Evolutionary conservation across 306 rosid genomes (phyloP).

Genomic region (Quercus parvula): DNA sequence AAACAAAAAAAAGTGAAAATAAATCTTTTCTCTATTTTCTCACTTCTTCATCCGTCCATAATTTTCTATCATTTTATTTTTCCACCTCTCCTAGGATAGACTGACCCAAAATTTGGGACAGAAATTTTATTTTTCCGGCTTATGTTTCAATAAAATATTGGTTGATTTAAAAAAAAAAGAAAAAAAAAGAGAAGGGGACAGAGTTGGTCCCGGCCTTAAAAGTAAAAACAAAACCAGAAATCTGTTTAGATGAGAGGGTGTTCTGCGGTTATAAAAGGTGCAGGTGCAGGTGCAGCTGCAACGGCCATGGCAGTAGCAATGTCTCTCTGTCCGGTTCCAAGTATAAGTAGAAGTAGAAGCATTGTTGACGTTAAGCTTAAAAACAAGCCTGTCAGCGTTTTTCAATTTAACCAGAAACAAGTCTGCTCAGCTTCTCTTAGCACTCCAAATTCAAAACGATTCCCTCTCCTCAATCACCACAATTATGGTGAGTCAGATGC

Average conservation of each 20-base stretch:
- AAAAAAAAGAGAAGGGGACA: too few relatives aligned
- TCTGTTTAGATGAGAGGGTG: slow-evolving; percentile 13
- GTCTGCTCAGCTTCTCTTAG: slow-evolving; percentile 18
- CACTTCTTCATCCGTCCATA: fast-evolving
- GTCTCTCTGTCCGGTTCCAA: not conserved
- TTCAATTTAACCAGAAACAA: slow-evolving; percentile 12
- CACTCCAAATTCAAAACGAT: slow-evolving; percentile 27
- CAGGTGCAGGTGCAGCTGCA: not conserved
- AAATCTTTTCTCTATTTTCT: too few relatives aligned
- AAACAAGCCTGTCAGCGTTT: slow-evolving; percentile 12
- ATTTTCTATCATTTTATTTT: too few relatives aligned
- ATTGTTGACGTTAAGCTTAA: not conserved
- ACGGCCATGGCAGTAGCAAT: slow-evolving; percentile 7
- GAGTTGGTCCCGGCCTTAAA: too few relatives aligned
- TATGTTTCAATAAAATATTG: too few relatives aligned
- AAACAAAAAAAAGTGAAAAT: too few relatives aligned
- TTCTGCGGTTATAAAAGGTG: not conserved
- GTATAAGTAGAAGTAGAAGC: not conserved
- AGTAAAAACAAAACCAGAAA: too few relatives aligned
- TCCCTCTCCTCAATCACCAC: not conserved
- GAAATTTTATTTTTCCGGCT: too few relatives aligned
- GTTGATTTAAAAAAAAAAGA: too few relatives aligned
- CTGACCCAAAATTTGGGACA: too few relatives aligned
- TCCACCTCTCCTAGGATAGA: too few relatives aligned
- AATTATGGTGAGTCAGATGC: not conserved